These are phyloP conservation scores for Neurospora sp. DNA, from an alignment of 495 filamentous ascomycete genomes.

Conservation along the genomic window DNA sequence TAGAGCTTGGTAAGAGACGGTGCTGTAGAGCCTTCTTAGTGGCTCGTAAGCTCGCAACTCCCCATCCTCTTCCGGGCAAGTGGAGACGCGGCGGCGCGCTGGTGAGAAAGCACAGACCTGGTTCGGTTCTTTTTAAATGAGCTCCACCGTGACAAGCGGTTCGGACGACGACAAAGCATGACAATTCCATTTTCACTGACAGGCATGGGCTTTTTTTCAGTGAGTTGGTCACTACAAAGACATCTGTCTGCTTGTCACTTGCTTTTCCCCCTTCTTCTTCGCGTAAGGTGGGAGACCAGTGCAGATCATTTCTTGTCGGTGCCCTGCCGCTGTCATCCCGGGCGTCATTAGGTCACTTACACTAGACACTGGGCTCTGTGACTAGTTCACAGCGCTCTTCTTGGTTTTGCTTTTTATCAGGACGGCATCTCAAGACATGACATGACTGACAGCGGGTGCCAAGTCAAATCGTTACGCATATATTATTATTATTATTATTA, in stretches of 20 bases:
- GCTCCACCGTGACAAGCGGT: not conserved
- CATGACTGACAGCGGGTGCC: not conserved
- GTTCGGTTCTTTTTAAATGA: not conserved
- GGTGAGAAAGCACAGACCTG: not conserved
- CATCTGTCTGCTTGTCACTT: not conserved
- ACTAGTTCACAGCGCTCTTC: not conserved
- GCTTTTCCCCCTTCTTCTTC: not conserved
- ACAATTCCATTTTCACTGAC: not conserved
- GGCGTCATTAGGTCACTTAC: not conserved
- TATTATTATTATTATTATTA: too few species aligned
- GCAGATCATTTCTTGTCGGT: not conserved
- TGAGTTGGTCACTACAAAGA: not conserved
- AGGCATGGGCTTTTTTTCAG: not conserved
- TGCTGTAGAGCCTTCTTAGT: too few species aligned
- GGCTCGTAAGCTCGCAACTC: too few species aligned
- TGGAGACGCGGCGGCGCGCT: not conserved
- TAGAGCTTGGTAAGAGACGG: not conserved
- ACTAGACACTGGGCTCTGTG: not conserved
- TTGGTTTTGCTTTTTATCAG: not conserved
- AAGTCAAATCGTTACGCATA: not conserved
- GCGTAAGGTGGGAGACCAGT: not conserved
- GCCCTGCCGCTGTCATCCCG: not conserved
- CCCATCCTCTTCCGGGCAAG: too few species aligned
- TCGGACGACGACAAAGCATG: not conserved
- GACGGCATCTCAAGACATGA: not conserved